These are phyloP conservation scores for Elsinoe ampelina DNA, from an alignment of 2,329 filamentous ascomycete genomes.

Conservation along the genomic window DNA sequence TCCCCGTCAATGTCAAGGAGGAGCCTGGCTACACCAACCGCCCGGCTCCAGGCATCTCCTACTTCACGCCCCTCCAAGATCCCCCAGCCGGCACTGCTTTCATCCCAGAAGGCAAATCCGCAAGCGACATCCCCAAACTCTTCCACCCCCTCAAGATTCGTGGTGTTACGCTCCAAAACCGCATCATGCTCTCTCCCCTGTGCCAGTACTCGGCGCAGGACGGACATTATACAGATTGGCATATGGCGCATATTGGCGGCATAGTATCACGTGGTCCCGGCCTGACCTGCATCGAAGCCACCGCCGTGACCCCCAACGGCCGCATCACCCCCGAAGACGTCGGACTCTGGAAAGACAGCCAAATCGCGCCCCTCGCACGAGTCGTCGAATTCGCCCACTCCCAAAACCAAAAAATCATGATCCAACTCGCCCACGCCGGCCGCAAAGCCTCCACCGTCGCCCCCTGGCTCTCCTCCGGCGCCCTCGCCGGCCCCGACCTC, in stretches of 20 bases:
- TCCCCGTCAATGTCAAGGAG: conserved; percentile 19
- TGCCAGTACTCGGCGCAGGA: conserved; percentile 60
- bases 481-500: conserved; percentile 42
- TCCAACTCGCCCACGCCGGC: conserved; percentile 77
- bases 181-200: conserved; percentile 54
- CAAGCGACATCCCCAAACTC: conserved; percentile 47
- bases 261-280: conserved; percentile 68
- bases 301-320: conserved; percentile 63
- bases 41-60: conserved; percentile 35
- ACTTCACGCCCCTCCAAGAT: conserved; percentile 40
- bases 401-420: conserved; percentile 65
- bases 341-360: conserved; percentile 76
- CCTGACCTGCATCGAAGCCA: conserved; percentile 69
- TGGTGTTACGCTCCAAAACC: conserved; percentile 56
- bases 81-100: conserved; percentile 40
- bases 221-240: conserved; percentile 70
- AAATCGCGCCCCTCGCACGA: conserved; percentile 61
- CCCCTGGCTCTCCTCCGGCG: conserved; percentile 52
- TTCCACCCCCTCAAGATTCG: conserved; percentile 50
- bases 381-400: conserved; percentile 72
- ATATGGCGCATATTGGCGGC: conserved; percentile 72
- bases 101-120: conserved; percentile 34
- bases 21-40: conserved; percentile 33
- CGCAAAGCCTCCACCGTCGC: conserved; percentile 51
- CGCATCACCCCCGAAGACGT: conserved; percentile 73